A percentile compares a stretch with the other conserved stretches of the same genome.
Conservation (phyloP, 192 early-diverging fungal species). For the Entophlyctis helioformis region DNA sequence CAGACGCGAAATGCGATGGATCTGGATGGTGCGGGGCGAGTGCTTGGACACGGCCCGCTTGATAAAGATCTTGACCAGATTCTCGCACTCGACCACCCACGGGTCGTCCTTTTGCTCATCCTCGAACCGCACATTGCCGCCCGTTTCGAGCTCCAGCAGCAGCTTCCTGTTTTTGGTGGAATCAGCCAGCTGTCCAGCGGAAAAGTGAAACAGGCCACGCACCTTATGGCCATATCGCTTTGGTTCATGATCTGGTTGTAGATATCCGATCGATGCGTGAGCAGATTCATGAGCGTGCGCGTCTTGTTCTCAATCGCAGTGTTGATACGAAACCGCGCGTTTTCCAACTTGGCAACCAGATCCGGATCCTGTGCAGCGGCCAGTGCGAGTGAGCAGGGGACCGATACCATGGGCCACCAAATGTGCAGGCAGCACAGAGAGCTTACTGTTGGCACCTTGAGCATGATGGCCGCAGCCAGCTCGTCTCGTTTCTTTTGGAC, state of each 20-base stretch:
- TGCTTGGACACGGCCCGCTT: conserved; percentile 10
- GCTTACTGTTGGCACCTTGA: no score
- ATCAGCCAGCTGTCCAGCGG: no score
- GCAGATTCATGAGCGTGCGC: conserved; percentile 11
- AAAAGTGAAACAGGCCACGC: not conserved
- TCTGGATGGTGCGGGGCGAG: conserved; percentile 18
- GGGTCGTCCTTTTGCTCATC: conserved; percentile 33
- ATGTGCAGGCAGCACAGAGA: no score
- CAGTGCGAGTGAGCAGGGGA: no score
- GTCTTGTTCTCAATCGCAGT: conserved; percentile 16
- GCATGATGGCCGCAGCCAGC: conserved; percentile 1
- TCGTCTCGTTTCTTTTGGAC: conserved; percentile 26
- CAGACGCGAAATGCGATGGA: conserved; percentile 39
- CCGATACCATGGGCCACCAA: no score
- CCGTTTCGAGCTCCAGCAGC: conserved; percentile 47
- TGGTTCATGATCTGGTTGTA: conserved; percentile 21
- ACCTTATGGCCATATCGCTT: conserved; percentile 38
- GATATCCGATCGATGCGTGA: conserved; percentile 20
- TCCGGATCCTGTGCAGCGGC: not conserved
- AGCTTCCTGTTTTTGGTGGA: conserved; percentile 39
- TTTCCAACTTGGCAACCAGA: conserved; percentile 8
- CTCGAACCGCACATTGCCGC: conserved; percentile 52
- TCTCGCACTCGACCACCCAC: conserved; percentile 33
- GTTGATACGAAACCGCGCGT: conserved; percentile 9
- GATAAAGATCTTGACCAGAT: conserved; percentile 28